Evolutionary conservation across 352 stramenopile genomes (phyloP), one percentile per base, ranked within the genome.

Genomic region (Phytophthora ohioensis): DNA sequence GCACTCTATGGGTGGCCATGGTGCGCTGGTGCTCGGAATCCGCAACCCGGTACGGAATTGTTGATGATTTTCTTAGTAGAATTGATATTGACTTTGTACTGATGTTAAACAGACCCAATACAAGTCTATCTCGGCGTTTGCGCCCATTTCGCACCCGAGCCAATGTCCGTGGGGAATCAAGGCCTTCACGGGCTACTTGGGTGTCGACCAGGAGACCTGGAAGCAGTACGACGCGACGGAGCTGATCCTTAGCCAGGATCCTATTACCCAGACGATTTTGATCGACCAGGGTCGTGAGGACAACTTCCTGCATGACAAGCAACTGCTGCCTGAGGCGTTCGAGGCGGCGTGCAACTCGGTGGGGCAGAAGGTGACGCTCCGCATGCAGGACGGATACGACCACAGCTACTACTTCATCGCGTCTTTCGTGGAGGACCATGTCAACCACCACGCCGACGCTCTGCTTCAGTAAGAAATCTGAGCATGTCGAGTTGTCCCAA

Each of bases 361-460:
- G 41, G 78, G 80, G 52, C 94, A 98, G 74, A 85, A 85, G 17
- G 38, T 96, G 55, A 97, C 79, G 8, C 67, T 98, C 13, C 87
- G 88, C 45, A 91, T 91, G 76, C 81, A 93, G 78, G 87, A 97
- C 15, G 97, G 95, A 43, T 99, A 99, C 77, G 97, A 99, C 77
- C 97, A 99, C 87, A 96, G 87, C 66, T 99, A 99, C 79, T 98
- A 98, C 73, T 99, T 99, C 82, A 98, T 99, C 72, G 84, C 91
- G 66, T 95, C 94, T 2, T 99, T 99, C 69, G 87, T 99, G 32
- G 94, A 98, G 38, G 94, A 99, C 69, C 97, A 99, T 81, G 75
- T 99, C 46, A 85, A 92, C 71, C 95, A 98, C 76, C 97, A 99
- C 78, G 94, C 96, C 12, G 87, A 96, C 27, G 78, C 79, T 46